Conservation (phyloP, 2,329 filamentous ascomycete species). For the Hymenoscyphus infarciens region DNA sequence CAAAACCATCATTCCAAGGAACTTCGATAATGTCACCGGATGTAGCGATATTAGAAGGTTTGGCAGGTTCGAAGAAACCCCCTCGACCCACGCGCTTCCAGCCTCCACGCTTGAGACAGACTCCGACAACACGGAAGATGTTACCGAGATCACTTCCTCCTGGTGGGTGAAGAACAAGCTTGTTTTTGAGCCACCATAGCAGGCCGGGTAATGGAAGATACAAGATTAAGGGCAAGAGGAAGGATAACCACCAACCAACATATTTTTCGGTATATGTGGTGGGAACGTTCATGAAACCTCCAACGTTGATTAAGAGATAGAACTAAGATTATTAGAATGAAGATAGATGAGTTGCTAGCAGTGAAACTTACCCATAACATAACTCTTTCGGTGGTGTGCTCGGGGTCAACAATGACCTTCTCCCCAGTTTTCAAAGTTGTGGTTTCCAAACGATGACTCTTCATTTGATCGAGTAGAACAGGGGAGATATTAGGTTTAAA, state of each 20-base stretch:
- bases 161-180: constrained; percentile 43
- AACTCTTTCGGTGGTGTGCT: constrained; percentile 50
- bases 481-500: constrained; percentile 70
- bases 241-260: constrained; percentile 49
- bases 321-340: constrained; percentile 39
- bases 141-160: constrained; percentile 46
- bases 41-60: constrained; percentile 58
- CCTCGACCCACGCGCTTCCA: constrained; percentile 42
- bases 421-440: constrained; percentile 52
- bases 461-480: constrained; percentile 56
- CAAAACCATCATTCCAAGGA: constrained; percentile 78
- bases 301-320: constrained; percentile 68
- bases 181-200: constrained; percentile 43
- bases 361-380: constrained; percentile 24
- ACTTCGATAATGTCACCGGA: constrained; percentile 62
- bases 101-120: constrained; percentile 50
- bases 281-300: constrained; percentile 48
- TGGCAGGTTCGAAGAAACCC: constrained; percentile 64
- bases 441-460: constrained; percentile 38
- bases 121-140: constrained; percentile 41
- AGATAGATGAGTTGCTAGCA: background rate
- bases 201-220: constrained; percentile 56
- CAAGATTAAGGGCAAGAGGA: constrained; percentile 49
- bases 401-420: constrained; percentile 57
- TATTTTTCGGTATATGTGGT: constrained; percentile 43